A percentile compares a stretch with the other conserved stretches of the same genome.
Conservation (phyloP, 352 stramenopile species). For the Globisporangium polare region DNA sequence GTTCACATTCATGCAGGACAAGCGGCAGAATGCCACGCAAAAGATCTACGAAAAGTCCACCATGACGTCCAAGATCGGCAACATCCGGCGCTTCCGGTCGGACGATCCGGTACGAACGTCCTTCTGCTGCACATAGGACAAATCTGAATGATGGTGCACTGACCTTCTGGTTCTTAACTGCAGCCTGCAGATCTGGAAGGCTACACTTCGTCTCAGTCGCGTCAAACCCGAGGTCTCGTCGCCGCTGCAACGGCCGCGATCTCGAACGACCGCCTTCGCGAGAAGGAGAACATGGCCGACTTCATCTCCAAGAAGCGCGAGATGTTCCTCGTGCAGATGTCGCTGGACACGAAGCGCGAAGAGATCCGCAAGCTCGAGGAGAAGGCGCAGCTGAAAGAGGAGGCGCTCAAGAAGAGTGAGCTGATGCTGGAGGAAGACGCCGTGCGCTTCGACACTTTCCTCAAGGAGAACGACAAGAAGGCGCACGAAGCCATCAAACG, state of each 20-base stretch:
- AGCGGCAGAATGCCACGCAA: constrained; percentile 49
- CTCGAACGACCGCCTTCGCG: constrained; percentile 80
- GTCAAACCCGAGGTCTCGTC: constrained; percentile 73
- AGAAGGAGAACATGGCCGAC: constrained; percentile 95
- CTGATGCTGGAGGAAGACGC: constrained; percentile 96
- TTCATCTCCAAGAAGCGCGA: constrained; percentile 96
- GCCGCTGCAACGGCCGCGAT: constrained; percentile 77
- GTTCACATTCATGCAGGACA: constrained; percentile 28
- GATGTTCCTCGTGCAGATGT: constrained; percentile 97
- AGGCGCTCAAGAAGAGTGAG: constrained; percentile 94
- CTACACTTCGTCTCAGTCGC: constrained; percentile 65
- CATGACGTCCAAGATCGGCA: constrained; percentile 70
- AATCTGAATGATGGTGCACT: neutral
- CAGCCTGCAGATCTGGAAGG: constrained; percentile 41
- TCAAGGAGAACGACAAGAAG: constrained; percentile 98
- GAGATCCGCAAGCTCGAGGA: constrained; percentile 96
- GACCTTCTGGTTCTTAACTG: neutral
- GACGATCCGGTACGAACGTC: constrained; percentile 44
- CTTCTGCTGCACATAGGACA: neutral
- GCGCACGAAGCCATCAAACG: constrained; percentile 94
- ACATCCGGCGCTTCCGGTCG: constrained; percentile 69
- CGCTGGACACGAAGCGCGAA: constrained; percentile 94
- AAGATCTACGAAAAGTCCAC: constrained; percentile 92
- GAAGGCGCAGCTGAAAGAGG: constrained; percentile 94
- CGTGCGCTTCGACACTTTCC: constrained; percentile 94